These are phyloP conservation scores for Pythium sukuiense DNA, from an alignment of 352 stramenopile species.

Conservation along the genomic window DNA sequence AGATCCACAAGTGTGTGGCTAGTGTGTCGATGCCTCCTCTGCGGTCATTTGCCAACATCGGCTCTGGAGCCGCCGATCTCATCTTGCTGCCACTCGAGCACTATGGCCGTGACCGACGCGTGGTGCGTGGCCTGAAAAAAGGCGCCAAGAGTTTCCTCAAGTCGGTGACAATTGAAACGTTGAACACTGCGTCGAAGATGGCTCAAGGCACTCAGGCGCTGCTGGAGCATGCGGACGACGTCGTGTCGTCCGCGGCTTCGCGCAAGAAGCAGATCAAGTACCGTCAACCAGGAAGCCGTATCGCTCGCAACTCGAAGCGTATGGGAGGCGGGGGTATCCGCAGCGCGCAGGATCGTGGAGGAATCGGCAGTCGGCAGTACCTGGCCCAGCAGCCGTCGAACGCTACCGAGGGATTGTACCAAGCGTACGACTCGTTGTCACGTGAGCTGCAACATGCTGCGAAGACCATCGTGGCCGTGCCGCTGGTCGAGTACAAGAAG, in stretches of 20 bases:
- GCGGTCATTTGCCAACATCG: conserved; percentile 86
- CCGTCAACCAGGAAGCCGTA: conserved; percentile 71
- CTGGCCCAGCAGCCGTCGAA: conserved; percentile 80
- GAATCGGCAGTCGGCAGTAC: conserved; percentile 82
- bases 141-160: conserved; percentile 87
- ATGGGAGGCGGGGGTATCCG: conserved; percentile 80
- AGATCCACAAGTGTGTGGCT: conserved; percentile 89
- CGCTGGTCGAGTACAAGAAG: conserved; percentile 90
- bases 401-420: conserved; percentile 75
- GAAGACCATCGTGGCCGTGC: conserved; percentile 88
- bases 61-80: conserved; percentile 77
- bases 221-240: conserved; percentile 81
- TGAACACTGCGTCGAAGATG: conserved; percentile 84
- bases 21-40: conserved; percentile 87
- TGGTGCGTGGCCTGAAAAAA: conserved; percentile 86
- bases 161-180: conserved; percentile 85
- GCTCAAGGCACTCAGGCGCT: conserved; percentile 81
- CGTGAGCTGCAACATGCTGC: conserved; percentile 81
- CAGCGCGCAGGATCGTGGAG: conserved; percentile 64
- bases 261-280: conserved; percentile 80
- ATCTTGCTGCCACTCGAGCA: conserved; percentile 87
- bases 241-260: conserved; percentile 66
- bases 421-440: conserved; percentile 85
- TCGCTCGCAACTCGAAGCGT: conserved; percentile 74
- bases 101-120: conserved; percentile 75